phyloP scores from a whole-genome alignment of 495 filamentous ascomycete species.

The Cladorrhinum samala region DNA sequence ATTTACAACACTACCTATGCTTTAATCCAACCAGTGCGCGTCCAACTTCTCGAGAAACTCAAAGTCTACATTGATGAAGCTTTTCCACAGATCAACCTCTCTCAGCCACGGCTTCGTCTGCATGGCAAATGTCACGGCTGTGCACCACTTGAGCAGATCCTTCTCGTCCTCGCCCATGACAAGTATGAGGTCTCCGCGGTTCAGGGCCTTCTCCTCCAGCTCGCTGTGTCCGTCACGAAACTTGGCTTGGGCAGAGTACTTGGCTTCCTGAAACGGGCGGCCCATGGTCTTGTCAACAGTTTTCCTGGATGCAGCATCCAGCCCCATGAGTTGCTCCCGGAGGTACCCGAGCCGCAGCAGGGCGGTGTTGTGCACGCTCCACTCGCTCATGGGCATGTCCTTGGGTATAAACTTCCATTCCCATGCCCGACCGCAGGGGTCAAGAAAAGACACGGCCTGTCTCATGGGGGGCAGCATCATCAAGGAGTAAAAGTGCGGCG shows the following conservation, averaged over 20 bases:
- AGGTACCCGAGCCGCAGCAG: conserved; percentile 25
- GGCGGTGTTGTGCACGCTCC: conserved; percentile 35
- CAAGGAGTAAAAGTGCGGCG: conserved; percentile 45
- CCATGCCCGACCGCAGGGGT: conserved; percentile 36
- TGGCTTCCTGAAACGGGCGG: background rate
- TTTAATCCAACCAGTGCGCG: conserved; percentile 36
- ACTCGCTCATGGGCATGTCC: conserved; percentile 42
- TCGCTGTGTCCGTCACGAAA: conserved; percentile 6
- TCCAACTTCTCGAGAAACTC: conserved; percentile 38
- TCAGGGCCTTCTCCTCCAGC: conserved; percentile 33
- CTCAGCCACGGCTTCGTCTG: conserved; percentile 47
- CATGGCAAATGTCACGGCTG: conserved; percentile 38
- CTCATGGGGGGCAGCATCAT: conserved; percentile 36
- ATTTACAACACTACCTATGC: background rate
- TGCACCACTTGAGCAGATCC: conserved; percentile 35
- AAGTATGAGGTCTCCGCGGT: conserved; percentile 37
- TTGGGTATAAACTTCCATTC: conserved; percentile 47
- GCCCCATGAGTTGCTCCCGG: conserved; percentile 16
- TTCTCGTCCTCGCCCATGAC: conserved; percentile 41
- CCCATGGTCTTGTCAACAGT: background rate
- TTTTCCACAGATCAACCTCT: conserved; percentile 50
- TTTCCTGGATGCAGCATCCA: background rate
- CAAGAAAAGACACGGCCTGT: conserved; percentile 29
- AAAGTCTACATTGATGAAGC: conserved; percentile 46
- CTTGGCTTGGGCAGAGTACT: conserved; percentile 17